A percentile compares a stretch with the other conserved stretches of the same genome.
Evolutionary conservation across 2,329 filamentous ascomycete genomes (phyloP).

Genomic region (Pestalotiopsis sp.): DNA sequence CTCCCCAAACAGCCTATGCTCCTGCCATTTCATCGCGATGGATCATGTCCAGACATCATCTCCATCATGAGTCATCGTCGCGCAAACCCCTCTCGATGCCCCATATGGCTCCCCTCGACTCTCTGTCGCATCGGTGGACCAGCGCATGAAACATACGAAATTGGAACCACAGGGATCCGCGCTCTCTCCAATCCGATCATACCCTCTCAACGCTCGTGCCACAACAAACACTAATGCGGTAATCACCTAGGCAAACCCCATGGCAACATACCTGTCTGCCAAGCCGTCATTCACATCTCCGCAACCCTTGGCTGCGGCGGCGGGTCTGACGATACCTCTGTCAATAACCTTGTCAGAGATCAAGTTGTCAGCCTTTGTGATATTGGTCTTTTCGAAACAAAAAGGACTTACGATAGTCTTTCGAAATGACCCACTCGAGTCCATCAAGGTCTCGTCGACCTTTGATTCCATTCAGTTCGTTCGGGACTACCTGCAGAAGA

Average conservation of each 20-base stretch:
- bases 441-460: constrained; percentile 95
- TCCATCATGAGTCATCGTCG: constrained; percentile 14
- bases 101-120: not conserved
- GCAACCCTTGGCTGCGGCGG: constrained; percentile 85
- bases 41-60: not conserved
- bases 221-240: constrained; percentile 47
- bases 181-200: constrained; percentile 9
- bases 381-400: constrained; percentile 94
- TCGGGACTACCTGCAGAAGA: constrained; percentile 92
- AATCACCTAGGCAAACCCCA: constrained; percentile 74
- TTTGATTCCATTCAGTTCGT: constrained; percentile 99
- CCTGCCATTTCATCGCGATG: not conserved
- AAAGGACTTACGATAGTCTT: constrained; percentile 97
- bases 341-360: constrained; percentile 97
- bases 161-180: constrained; percentile 31
- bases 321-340: constrained; percentile 92
- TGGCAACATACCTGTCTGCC: constrained; percentile 92
- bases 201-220: constrained; percentile 25
- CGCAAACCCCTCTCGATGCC: constrained; percentile 14
- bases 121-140: constrained; percentile 30
- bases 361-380: constrained; percentile 94
- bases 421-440: constrained; percentile 95
- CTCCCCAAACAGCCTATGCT: not conserved
- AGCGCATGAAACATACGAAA: constrained; percentile 32
- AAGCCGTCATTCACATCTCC: constrained; percentile 92